Conservation (phyloP, 305 asterid species). For the Fraxinus baroniana region DNA sequence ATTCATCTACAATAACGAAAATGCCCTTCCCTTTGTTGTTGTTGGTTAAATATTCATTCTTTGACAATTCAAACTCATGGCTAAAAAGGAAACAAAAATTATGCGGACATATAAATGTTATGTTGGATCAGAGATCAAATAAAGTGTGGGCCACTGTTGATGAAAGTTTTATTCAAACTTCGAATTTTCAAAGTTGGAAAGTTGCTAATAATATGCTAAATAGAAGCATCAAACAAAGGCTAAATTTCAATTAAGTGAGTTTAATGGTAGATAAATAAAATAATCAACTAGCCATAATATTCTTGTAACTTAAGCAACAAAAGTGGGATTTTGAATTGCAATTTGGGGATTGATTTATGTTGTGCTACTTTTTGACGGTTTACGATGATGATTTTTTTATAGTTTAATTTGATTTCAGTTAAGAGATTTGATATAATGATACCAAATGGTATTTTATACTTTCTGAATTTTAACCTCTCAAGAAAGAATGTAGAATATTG, state of each 20-base stretch:
- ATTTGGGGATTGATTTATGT: background rate
- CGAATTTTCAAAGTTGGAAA: too few relatives aligned
- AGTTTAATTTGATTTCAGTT: background rate
- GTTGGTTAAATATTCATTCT: too few relatives aligned
- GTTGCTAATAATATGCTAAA: too few relatives aligned
- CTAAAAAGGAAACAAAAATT: background rate
- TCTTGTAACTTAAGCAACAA: background rate
- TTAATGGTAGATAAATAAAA: background rate
- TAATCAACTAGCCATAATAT: background rate
- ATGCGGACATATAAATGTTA: too few relatives aligned
- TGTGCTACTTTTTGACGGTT: background rate
- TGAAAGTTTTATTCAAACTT: too few relatives aligned
- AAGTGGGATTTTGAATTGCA: background rate
- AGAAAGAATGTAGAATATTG: background rate
- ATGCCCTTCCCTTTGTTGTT: too few relatives aligned
- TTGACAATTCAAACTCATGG: background rate
- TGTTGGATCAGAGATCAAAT: too few relatives aligned
- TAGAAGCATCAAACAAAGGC: too few relatives aligned
- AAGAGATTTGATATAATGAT: background rate
- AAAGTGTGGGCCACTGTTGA: too few relatives aligned
- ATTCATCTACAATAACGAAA: background rate
- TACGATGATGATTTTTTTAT: background rate
- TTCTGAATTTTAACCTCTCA: background rate
- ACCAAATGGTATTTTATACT: background rate
- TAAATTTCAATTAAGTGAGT: background rate